Conservation (phyloP, 441 rosid genomes). For the Macaranga tanarius region DNA sequence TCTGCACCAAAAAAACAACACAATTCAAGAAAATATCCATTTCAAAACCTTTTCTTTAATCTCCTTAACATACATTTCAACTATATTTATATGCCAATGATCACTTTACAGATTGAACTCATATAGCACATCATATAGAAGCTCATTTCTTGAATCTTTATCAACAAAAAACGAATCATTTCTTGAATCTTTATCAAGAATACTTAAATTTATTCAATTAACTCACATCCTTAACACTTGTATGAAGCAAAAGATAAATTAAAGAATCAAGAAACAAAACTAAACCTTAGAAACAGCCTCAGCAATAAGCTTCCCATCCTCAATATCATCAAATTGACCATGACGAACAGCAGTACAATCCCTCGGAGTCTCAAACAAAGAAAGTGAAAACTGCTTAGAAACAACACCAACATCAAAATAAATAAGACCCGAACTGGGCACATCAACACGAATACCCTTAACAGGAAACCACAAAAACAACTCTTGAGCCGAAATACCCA, state of each 20-base stretch:
- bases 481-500: slow-evolving; percentile 77
- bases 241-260: neutral
- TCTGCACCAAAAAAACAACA: slow-evolving; percentile 35
- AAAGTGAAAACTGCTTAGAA: slow-evolving; percentile 72
- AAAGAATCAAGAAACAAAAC: slow-evolving; percentile 3
- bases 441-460: slow-evolving; percentile 73
- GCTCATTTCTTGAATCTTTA: neutral
- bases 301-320: slow-evolving; percentile 18
- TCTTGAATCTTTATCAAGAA: neutral
- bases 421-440: slow-evolving; percentile 89
- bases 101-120: neutral
- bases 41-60: neutral
- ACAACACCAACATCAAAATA: slow-evolving; percentile 90
- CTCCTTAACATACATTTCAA: neutral
- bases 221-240: no score
- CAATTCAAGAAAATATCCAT: neutral
- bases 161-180: neutral
- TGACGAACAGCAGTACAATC: slow-evolving; percentile 57
- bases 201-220: neutral
- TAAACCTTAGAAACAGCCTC: slow-evolving; percentile 42
- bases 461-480: slow-evolving; percentile 91
- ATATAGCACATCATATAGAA: neutral
- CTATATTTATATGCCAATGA: neutral
- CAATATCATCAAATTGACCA: slow-evolving; percentile 24
- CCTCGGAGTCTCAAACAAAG: slow-evolving; percentile 76